These are phyloP conservation scores for Phytophthora chlamydospora DNA, from an alignment of 352 stramenopile genomes.

Conservation along the genomic window DNA sequence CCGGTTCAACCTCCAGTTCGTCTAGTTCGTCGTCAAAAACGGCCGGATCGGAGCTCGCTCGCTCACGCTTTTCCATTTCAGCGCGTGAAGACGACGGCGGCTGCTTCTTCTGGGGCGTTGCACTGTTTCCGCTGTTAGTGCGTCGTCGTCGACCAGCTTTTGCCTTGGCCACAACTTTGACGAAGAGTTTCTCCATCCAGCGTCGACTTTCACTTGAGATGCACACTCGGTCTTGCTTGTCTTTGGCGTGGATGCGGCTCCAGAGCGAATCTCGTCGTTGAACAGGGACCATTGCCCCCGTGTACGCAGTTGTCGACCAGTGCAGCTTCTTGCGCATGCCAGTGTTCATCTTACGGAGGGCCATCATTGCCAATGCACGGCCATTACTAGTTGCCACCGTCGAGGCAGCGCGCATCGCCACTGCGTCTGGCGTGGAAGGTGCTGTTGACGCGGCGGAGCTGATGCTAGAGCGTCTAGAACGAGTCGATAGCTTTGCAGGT, in stretches of 20 bases:
- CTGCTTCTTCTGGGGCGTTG: slow-evolving; percentile 17
- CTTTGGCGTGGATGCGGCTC: slow-evolving; percentile 45
- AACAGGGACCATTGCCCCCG: slow-evolving; percentile 30
- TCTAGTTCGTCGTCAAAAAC: slow-evolving; percentile 24
- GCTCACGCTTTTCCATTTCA: slow-evolving; percentile 26
- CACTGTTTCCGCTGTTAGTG: slow-evolving; percentile 15
- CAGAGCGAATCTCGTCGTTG: slow-evolving; percentile 58
- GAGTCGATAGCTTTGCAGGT: slow-evolving; percentile 18
- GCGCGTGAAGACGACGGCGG: background rate
- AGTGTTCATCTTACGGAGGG: slow-evolving; percentile 56
- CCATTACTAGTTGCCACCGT: slow-evolving; percentile 17
- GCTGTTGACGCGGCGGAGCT: slow-evolving; percentile 38
- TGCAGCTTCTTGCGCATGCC: slow-evolving; percentile 80
- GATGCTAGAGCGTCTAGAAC: slow-evolving; percentile 47
- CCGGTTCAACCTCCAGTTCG: slow-evolving; percentile 30
- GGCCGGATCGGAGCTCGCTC: slow-evolving; percentile 13
- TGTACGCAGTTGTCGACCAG: slow-evolving; percentile 65
- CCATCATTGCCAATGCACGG: slow-evolving; percentile 35
- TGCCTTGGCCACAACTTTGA: slow-evolving; percentile 49
- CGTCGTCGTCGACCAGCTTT: slow-evolving; percentile 30
- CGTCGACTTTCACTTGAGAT: slow-evolving; percentile 68
- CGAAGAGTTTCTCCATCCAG: slow-evolving; percentile 80
- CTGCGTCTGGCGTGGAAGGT: slow-evolving; percentile 38
- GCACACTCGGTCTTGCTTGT: slow-evolving; percentile 28
- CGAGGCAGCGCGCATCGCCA: slow-evolving; percentile 24